Base-by-base conservation (phyloP, 805 yeast genomes). In the Yamadazyma akitaensis region DNA sequence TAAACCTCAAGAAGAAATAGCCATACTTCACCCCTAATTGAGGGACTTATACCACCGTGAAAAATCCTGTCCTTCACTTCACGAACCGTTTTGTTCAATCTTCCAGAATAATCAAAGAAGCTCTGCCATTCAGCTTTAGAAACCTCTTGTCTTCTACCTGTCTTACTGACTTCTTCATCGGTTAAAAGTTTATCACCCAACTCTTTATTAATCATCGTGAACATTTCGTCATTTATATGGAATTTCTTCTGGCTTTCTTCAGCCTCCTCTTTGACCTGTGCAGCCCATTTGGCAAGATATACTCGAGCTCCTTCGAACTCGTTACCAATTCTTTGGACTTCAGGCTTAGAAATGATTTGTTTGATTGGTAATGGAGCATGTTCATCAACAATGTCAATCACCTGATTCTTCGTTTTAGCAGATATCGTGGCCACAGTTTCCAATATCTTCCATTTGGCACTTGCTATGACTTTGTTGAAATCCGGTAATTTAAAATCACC, bases 231-330 rank as follows among this genome's bases (percentile, higher is more conserved):
- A 46, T 83, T 72, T 30, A 82, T 70, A 57, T 76, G 70, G 57
- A 72, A 70, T 47, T 72, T 70, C 50, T 80, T 65, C 50, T 79
- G 73, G 43, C 80, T 77, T 54, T 82, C 63, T 49, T 71, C 90
- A 1, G 96, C 94, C 62, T 92, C 96, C 56, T 90, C 91, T 56
- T 92, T 94, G 9, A 94, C 94, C 25, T 88, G 88, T 55, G 88
- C 77, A 0, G 98, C 97, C 98, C 98, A 94, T 68, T 90, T 91
- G 4, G 98, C 98, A 49, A 92, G 72, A 62, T 89, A 92, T 3
- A 90, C 85, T 44, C 91, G 78, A 0, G 98, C 98, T 43, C 92
- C 82, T 59, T 91, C 98, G 61, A 91, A 94, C 51, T 92, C 98
- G 52, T 88, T 87, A 48, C 94, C 88, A 21, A 92, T 79, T 46